A percentile compares a stretch with the other conserved stretches of the same genome.
Conservation (phyloP, 257 asterid species). For the Primulina huaijiensis region DNA sequence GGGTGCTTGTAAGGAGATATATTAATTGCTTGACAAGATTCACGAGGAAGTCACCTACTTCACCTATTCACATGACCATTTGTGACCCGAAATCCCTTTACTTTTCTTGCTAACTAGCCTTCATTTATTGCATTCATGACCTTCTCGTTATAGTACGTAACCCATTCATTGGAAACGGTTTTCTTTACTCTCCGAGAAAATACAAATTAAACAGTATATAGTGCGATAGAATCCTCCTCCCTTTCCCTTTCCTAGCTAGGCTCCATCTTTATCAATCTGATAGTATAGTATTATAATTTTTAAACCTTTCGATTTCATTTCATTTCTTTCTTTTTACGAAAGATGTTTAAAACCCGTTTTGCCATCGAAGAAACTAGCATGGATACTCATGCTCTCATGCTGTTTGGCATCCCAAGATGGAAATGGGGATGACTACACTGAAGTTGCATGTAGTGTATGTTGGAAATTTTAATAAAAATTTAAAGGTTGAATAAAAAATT, state of each 20-base stretch:
- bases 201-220: background rate
- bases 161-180: slow-evolving; percentile 15
- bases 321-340: too few species aligned
- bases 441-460: slow-evolving; percentile 62
- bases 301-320: background rate
- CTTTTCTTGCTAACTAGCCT: slow-evolving; percentile 18
- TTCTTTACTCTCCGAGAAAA: background rate
- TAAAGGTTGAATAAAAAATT: too few species aligned
- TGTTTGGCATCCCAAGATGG: slow-evolving; percentile 9
- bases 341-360: background rate
- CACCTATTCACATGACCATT: slow-evolving; percentile 37
- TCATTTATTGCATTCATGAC: slow-evolving; percentile 56
- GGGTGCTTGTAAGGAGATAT: too few species aligned
- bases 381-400: slow-evolving; percentile 12
- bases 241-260: background rate
- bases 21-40: slow-evolving; percentile 6
- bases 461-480: too few species aligned
- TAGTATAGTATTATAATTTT: background rate
- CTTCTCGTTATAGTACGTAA: slow-evolving; percentile 43
- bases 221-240: background rate
- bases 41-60: slow-evolving; percentile 33
- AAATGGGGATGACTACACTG: slow-evolving; percentile 30
- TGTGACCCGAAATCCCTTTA: slow-evolving; percentile 20
- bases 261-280: slow-evolving; percentile 2
- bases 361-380: slow-evolving; percentile 21